These are phyloP conservation scores for Tilletia indica DNA, from an alignment of 1,284 basidiomycete genomes.

Conservation along the genomic window DNA sequence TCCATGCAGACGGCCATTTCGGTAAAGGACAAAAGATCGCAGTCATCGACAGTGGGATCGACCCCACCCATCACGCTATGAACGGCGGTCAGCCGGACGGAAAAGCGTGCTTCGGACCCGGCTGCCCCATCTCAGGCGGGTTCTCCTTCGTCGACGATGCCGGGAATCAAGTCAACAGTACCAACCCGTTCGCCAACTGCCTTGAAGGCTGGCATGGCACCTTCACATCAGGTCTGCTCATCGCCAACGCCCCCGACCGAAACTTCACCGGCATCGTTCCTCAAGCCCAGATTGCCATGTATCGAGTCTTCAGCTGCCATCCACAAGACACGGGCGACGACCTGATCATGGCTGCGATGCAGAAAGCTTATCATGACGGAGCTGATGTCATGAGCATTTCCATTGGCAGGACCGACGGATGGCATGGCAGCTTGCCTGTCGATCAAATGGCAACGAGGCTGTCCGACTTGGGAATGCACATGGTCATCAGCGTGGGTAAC, in stretches of 20 bases:
- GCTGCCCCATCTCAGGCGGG: constrained; percentile 31
- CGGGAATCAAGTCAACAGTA: not conserved
- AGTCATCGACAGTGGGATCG: not conserved
- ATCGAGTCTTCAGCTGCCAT: constrained; percentile 58
- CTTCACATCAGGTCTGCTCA: constrained; percentile 68
- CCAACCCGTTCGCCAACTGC: not conserved
- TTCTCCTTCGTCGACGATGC: constrained; percentile 19
- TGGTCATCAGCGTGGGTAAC: constrained; percentile 56
- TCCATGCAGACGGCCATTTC: not conserved
- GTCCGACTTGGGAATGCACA: constrained; percentile 31
- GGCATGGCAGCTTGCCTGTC: constrained; percentile 27
- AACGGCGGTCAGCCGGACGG: constrained; percentile 56
- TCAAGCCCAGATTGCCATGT: constrained; percentile 46
- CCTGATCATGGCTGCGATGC: constrained; percentile 55
- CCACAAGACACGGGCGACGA: constrained; percentile 50
- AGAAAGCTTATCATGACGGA: constrained; percentile 47
- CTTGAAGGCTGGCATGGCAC: constrained; percentile 57
- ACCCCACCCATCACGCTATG: constrained; percentile 53
- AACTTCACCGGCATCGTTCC: constrained; percentile 43
- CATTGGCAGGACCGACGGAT: constrained; percentile 60
- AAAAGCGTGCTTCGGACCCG: constrained; percentile 36
- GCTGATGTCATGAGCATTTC: constrained; percentile 67
- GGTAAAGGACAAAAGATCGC: not conserved
- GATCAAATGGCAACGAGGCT: constrained; percentile 28
- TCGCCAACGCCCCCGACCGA: constrained; percentile 60